phyloP scores from a whole-genome alignment of 257 asterid genomes.

The Verbascum thapsus region DNA sequence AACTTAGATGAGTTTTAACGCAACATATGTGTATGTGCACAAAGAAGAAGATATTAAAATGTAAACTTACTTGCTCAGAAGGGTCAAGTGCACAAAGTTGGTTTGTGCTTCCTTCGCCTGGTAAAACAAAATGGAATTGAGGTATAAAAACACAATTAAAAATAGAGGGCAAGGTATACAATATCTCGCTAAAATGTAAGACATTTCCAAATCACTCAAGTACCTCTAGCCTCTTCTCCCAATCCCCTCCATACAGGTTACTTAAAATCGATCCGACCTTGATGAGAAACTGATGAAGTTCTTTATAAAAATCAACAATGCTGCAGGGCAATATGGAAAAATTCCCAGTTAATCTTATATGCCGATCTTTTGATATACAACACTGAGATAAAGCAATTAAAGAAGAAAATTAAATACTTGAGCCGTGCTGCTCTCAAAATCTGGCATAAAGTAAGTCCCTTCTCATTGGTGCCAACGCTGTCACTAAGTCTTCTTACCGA shows the following conservation, averaged over 20 bases:
- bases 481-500: constrained; percentile 60
- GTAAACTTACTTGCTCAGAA: constrained; percentile 80
- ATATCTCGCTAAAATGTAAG: constrained; percentile 20
- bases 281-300: constrained; percentile 72
- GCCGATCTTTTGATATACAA: constrained; percentile 10
- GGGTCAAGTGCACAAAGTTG: constrained; percentile 72
- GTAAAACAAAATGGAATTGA: constrained; percentile 25
- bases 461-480: constrained; percentile 43
- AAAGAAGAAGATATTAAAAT: constrained; percentile 18
- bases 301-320: constrained; percentile 77
- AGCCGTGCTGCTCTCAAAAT: constrained; percentile 71
- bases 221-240: constrained; percentile 97
- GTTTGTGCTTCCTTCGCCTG: constrained; percentile 91
- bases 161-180: background rate
- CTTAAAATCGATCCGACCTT: constrained; percentile 78
- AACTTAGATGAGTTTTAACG: too few species aligned
- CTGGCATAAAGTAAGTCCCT: constrained; percentile 65
- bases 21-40: constrained; percentile 22
- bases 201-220: constrained; percentile 27
- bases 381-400: constrained; percentile 18
- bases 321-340: constrained; percentile 44
- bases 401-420: constrained; percentile 50
- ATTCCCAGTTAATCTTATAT: constrained; percentile 9
- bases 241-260: constrained; percentile 66
- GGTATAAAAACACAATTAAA: constrained; percentile 8